Conservation (phyloP, 2,329 filamentous ascomycete genomes). For the Leptographium wingfieldii region DNA sequence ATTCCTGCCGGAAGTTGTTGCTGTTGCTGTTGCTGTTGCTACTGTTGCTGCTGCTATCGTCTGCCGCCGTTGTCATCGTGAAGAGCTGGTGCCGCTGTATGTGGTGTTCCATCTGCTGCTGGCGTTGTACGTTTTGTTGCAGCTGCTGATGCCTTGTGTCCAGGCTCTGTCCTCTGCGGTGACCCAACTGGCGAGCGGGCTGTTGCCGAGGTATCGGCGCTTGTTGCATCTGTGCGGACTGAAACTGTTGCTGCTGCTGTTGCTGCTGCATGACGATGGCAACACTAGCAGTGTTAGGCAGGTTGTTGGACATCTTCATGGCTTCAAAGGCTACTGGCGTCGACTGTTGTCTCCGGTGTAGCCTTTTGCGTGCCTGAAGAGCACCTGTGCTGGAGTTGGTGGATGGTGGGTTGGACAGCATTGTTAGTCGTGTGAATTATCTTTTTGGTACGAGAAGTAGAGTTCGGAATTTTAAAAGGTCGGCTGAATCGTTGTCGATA, state of each 20-base stretch:
- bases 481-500: constrained; percentile 7
- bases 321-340: constrained; percentile 68
- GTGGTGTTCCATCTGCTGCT: constrained; percentile 13
- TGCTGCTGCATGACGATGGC: constrained; percentile 1
- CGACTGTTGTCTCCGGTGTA: constrained; percentile 80
- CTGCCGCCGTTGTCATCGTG: constrained; percentile 2
- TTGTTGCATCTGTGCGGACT: constrained; percentile 1
- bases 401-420: constrained; percentile 37
- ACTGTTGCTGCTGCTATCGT: constrained; percentile 10
- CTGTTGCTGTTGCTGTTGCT: constrained; percentile 14
- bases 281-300: constrained; percentile 33
- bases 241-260: constrained; percentile 1
- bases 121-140: constrained; percentile 16
- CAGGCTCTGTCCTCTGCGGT: constrained; percentile 76
- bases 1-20: constrained; percentile 29
- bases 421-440: constrained; percentile 9
- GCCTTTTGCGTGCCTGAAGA: constrained; percentile 59
- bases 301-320: constrained; percentile 48
- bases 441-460: constrained; percentile 11
- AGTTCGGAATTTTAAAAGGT: constrained; percentile 16
- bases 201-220: constrained; percentile 20
- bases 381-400: constrained; percentile 25
- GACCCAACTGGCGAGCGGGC: constrained; percentile 34
- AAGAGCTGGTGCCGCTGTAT: constrained; percentile 6
- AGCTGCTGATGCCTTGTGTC: constrained; percentile 56